Percentiles rank a stretch among this genome's conserved stretches.
These are phyloP conservation scores for Chiua virens DNA, from an alignment of 768 basidiomycete genomes.

Conservation along the genomic window DNA sequence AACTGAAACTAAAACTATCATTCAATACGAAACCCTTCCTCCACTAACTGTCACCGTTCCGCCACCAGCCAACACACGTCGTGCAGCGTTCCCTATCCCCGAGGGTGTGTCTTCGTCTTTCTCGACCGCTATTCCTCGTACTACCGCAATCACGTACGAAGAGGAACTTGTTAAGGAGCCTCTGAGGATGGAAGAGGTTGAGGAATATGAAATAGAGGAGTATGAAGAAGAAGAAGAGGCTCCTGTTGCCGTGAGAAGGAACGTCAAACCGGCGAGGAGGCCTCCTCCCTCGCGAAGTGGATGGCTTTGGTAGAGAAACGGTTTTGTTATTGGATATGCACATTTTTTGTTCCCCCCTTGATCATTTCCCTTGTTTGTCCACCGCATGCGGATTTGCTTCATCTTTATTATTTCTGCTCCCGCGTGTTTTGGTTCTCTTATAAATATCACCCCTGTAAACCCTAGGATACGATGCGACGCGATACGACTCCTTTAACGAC, in stretches of 20 bases:
- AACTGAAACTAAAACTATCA: conserved; percentile 63
- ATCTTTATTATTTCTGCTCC: conserved; percentile 6
- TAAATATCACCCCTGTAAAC: conserved; percentile 14
- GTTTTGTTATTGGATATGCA: conserved; percentile 33
- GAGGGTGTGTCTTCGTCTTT: conserved; percentile 58
- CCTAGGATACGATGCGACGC: conserved; percentile 20
- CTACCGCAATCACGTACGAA: conserved; percentile 68
- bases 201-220: conserved; percentile 37
- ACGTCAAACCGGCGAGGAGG: conserved; percentile 45
- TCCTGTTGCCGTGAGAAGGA: conserved; percentile 42
- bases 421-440: conserved; percentile 9
- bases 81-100: conserved; percentile 71
- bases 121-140: conserved; percentile 65
- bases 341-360: conserved; percentile 30
- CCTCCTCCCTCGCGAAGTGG: conserved; percentile 46
- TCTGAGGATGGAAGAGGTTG: conserved; percentile 37
- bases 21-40: conserved; percentile 47
- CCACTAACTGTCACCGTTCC: conserved; percentile 70
- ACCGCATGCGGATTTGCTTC: conserved; percentile 21
- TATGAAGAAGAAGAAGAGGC: conserved; percentile 46
- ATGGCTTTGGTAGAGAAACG: conserved; percentile 56
- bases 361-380: conserved; percentile 26
- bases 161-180: conserved; percentile 49
- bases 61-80: conserved; percentile 76
- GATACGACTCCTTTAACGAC: conserved; percentile 28